Conservation (phyloP, 2,329 filamentous ascomycete species). For the Xylaria sp. region DNA sequence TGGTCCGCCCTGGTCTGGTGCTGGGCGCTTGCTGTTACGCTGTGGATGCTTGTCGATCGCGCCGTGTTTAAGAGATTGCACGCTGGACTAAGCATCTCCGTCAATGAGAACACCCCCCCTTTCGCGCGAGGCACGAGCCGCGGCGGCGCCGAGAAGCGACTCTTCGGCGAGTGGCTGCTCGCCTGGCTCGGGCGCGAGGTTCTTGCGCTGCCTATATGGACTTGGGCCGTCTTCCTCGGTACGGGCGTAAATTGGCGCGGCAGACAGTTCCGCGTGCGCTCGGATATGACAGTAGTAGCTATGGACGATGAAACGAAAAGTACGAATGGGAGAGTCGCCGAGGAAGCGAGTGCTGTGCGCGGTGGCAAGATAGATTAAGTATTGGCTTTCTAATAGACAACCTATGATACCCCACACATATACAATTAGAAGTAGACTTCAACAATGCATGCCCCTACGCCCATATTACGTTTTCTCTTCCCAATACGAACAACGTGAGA, state of each 20-base stretch:
- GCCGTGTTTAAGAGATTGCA: conserved; percentile 79
- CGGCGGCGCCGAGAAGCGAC: conserved; percentile 60
- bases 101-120: conserved; percentile 76
- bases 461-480: neutral
- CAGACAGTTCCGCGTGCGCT: conserved; percentile 80
- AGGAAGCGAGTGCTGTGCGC: neutral
- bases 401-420: conserved; percentile 30
- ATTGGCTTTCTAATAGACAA: neutral
- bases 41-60: conserved; percentile 83
- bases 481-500: too few species aligned
- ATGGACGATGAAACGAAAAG: conserved; percentile 44
- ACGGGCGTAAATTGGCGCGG: conserved; percentile 90
- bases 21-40: conserved; percentile 72
- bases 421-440: conserved; percentile 17
- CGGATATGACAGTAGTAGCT: conserved; percentile 81
- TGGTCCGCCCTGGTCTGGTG: conserved; percentile 73
- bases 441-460: neutral
- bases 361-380: conserved; percentile 28
- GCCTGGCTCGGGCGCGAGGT: conserved; percentile 88
- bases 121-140: conserved; percentile 70
- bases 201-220: conserved; percentile 89
- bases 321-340: neutral
- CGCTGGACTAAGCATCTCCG: conserved; percentile 74
- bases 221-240: conserved; percentile 88
- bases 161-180: conserved; percentile 76